Percentiles rank a stretch among this genome's conserved stretches.
Conservation (phyloP, 345 rosid species). For the Zanthoxylum bungeanum region DNA sequence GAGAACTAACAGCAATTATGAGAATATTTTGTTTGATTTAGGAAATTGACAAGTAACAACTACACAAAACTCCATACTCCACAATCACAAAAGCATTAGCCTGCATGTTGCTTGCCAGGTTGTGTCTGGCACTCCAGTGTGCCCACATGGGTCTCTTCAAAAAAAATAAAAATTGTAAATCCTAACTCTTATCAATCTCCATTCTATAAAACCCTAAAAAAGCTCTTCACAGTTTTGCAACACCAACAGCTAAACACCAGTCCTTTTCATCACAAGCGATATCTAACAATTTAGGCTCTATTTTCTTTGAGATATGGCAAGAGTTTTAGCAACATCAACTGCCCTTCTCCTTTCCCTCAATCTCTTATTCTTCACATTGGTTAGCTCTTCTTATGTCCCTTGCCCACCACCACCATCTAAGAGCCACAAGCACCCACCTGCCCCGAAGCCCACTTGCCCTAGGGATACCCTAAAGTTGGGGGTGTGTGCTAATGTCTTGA, state of each 20-base stretch:
- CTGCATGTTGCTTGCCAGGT: constrained; percentile 19
- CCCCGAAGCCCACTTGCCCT: constrained; percentile 49
- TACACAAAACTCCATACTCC: constrained; percentile 18
- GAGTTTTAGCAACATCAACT: constrained; percentile 31
- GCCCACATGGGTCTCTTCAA: constrained; percentile 19
- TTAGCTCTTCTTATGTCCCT: constrained; percentile 44
- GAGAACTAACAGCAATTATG: background rate
- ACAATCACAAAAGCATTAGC: constrained; percentile 1
- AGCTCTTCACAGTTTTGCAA: too few relatives aligned
- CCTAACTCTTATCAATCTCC: background rate
- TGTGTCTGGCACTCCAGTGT: constrained; percentile 12
- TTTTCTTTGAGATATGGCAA: constrained; percentile 37
- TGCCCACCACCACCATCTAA: constrained; percentile 45
- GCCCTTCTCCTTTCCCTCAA: constrained; percentile 52
- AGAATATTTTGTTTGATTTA: background rate
- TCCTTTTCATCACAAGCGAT: background rate
- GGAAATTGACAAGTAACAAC: constrained; percentile 12
- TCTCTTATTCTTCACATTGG: constrained; percentile 61
- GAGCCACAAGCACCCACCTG: constrained; percentile 19
- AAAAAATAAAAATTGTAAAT: background rate
- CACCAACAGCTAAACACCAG: constrained; percentile 1
- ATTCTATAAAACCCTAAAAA: constrained; percentile 27
- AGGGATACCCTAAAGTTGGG: constrained; percentile 68
- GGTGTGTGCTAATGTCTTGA: constrained; percentile 50
- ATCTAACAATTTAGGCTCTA: background rate